Percentiles rank a stretch among this genome's conserved stretches.
Conservation (phyloP, 345 rosid genomes). For the Toxicodendron radicans region DNA sequence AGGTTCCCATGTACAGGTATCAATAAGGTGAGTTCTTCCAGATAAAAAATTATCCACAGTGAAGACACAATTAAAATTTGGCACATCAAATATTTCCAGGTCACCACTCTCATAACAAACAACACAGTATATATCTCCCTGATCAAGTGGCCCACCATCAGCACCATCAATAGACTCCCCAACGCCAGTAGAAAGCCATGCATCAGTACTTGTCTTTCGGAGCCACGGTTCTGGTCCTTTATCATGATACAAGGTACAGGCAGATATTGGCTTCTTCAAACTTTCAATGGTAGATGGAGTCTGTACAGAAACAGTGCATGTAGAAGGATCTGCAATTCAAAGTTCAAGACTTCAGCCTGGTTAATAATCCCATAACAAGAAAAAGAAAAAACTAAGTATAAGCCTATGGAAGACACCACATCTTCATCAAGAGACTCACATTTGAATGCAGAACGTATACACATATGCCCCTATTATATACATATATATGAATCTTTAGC, state of each 20-base stretch:
- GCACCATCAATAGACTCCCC: slow-evolving; percentile 82
- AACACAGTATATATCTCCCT: slow-evolving; percentile 91
- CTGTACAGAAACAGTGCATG: slow-evolving; percentile 72
- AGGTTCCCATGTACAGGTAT: slow-evolving; percentile 49
- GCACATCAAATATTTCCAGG: slow-evolving; percentile 94
- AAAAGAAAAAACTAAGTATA: not conserved
- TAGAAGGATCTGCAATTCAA: slow-evolving; percentile 73
- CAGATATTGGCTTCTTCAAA: slow-evolving; percentile 61
- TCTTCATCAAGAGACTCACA: not conserved
- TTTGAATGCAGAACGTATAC: not conserved
- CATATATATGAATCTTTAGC: not conserved
- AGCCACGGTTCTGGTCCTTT: slow-evolving; percentile 96
- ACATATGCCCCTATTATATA: not conserved
- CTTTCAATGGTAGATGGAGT: slow-evolving; percentile 67
- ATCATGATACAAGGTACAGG: slow-evolving; percentile 93
- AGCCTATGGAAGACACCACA: not conserved
- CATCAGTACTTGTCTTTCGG: slow-evolving; percentile 90
- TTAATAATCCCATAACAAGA: slow-evolving; percentile 21
- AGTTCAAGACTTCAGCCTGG: slow-evolving; percentile 23
- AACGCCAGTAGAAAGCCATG: slow-evolving; percentile 94
- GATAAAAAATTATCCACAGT: slow-evolving; percentile 79
- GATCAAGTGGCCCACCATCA: slow-evolving; percentile 82
- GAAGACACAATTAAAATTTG: slow-evolving; percentile 78
- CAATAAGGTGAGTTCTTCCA: slow-evolving; percentile 77
- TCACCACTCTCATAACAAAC: slow-evolving; percentile 82